Percentiles rank a stretch among this genome's conserved stretches.
These are phyloP conservation scores for Pouteria campechiana DNA, from an alignment of 179 eudicot species.

Conservation along the genomic window DNA sequence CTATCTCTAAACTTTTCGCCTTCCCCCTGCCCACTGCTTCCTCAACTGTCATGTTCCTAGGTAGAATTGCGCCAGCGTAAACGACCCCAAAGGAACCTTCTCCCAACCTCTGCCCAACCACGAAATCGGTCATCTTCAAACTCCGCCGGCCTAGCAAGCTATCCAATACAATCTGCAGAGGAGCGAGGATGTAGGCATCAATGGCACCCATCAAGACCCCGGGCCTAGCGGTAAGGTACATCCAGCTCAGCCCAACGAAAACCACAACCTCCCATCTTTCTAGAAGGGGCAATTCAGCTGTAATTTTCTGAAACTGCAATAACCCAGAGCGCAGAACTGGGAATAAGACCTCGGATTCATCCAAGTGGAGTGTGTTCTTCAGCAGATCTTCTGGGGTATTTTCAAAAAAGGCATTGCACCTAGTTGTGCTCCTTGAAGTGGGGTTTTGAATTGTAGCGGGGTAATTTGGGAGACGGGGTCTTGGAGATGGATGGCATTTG, in stretches of 20 bases:
- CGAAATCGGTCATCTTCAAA: conserved; percentile 56
- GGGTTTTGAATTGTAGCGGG: conserved; percentile 14
- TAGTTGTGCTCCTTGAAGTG: conserved; percentile 16
- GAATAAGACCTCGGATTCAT: conserved; percentile 12
- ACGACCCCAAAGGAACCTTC: conserved; percentile 95
- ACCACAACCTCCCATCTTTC: conserved; percentile 60
- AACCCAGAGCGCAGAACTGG: conserved; percentile 35
- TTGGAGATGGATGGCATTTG: conserved; percentile 17
- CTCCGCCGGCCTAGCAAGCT: conserved; percentile 58
- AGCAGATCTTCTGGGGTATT: conserved; percentile 21
- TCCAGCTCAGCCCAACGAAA: conserved; percentile 58
- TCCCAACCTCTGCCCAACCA: conserved; percentile 56
- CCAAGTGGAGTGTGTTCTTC: conserved; percentile 24
- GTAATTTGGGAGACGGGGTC: conserved; percentile 20
- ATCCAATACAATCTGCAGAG: conserved; percentile 64
- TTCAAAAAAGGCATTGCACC: conserved; percentile 42
- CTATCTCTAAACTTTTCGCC: conserved; percentile 25
- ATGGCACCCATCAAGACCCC: conserved; percentile 82
- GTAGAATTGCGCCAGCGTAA: conserved; percentile 72
- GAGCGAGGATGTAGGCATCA: conserved; percentile 82
- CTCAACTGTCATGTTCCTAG: conserved; percentile 43
- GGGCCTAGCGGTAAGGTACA: conserved; percentile 88
- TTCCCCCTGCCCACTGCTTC: conserved; percentile 24
- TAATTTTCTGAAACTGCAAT: conserved; percentile 28
- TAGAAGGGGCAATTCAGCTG: conserved; percentile 35